These are phyloP conservation scores for Hymenoscyphus occultus DNA, from an alignment of 2,329 filamentous ascomycete species.

Conservation along the genomic window DNA sequence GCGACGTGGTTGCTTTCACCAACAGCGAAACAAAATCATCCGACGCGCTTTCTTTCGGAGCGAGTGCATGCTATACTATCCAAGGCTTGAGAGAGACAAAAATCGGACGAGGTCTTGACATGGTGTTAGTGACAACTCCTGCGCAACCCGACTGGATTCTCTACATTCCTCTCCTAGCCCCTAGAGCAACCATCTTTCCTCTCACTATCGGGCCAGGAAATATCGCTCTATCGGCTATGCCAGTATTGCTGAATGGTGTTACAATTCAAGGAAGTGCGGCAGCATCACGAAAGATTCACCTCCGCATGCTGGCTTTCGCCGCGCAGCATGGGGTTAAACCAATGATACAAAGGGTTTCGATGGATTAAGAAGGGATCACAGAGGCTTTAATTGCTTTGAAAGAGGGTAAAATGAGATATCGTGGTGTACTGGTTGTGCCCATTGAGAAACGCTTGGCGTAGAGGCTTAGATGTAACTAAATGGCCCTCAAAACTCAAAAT, in stretches of 20 bases:
- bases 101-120: neutral
- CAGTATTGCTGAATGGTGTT: conserved; percentile 16
- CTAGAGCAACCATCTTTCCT: conserved; percentile 1
- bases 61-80: neutral
- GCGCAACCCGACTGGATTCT: neutral
- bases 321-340: conserved; percentile 17
- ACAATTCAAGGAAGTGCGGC: conserved; percentile 14
- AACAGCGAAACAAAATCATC: conserved; percentile 53
- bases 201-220: neutral
- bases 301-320: conserved; percentile 19
- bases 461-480: too few relatives aligned
- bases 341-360: conserved; percentile 16
- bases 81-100: neutral
- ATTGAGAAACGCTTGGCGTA: neutral
- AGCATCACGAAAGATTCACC: conserved; percentile 14
- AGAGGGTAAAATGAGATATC: conserved; percentile 16
- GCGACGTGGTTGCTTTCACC: conserved; percentile 42
- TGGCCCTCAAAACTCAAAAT: too few relatives aligned
- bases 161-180: conserved; percentile 42
- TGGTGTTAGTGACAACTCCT: neutral
- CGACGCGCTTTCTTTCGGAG: conserved; percentile 45
- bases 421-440: conserved; percentile 13
- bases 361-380: conserved; percentile 12
- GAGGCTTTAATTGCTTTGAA: conserved; percentile 14
- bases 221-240: neutral